Evolutionary conservation across 2,329 filamentous ascomycete species (phyloP).

Genomic region (Mycosphaerella sp.): DNA sequence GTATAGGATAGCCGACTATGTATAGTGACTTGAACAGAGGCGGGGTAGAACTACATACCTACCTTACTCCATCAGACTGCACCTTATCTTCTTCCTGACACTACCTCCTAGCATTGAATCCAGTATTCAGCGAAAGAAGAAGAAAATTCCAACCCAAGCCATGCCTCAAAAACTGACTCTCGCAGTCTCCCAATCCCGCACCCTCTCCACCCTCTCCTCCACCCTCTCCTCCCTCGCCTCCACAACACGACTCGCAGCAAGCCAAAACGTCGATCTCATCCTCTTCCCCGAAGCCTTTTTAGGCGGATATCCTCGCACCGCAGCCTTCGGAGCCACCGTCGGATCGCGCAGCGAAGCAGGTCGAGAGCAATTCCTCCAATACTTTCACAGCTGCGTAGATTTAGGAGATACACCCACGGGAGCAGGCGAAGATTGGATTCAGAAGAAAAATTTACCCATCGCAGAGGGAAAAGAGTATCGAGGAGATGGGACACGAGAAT

Average conservation of each 20-base stretch:
- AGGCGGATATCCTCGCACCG: slow-evolving; percentile 82
- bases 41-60: too few species aligned
- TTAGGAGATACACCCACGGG: slow-evolving; percentile 71
- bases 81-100: too few species aligned
- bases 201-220: slow-evolving; percentile 42
- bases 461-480: slow-evolving; percentile 45
- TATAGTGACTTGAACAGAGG: too few species aligned
- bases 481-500: slow-evolving; percentile 73
- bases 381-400: slow-evolving; percentile 74
- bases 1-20: too few species aligned
- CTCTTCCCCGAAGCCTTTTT: slow-evolving; percentile 90
- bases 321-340: slow-evolving; percentile 66
- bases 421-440: slow-evolving; percentile 65
- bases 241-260: slow-evolving; percentile 59
- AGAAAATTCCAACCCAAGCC: not conserved
- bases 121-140: too few species aligned
- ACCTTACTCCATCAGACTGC: too few species aligned
- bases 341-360: slow-evolving; percentile 63
- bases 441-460: slow-evolving; percentile 48
- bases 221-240: slow-evolving; percentile 62
- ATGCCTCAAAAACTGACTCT: slow-evolving; percentile 41
- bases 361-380: slow-evolving; percentile 73
- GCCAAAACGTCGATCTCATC: slow-evolving; percentile 57
- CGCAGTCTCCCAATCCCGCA: slow-evolving; percentile 45
- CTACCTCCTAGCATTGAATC: not conserved